These are phyloP conservation scores for Entoloma clypeatum DNA, from an alignment of 1,284 basidiomycete species.

Conservation along the genomic window DNA sequence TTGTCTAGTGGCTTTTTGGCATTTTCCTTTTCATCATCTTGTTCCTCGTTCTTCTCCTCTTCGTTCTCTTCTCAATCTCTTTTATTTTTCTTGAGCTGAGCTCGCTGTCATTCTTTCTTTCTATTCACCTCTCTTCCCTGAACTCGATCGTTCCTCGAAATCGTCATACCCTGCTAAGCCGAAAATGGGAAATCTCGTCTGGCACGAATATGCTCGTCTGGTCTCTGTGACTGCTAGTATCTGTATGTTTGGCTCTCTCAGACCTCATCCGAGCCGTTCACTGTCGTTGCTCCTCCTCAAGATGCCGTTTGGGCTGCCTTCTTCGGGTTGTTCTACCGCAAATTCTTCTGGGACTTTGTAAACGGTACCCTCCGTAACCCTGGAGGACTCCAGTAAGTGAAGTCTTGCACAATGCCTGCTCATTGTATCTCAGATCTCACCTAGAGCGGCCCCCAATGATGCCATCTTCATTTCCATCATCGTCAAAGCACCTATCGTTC, in stretches of 20 bases:
- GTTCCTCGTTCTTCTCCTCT: slow-evolving; percentile 23
- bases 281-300: slow-evolving; percentile 32
- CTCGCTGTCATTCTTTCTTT: slow-evolving; percentile 19
- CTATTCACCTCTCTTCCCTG: slow-evolving; percentile 15
- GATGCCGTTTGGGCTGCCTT: slow-evolving; percentile 78
- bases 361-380: slow-evolving; percentile 68
- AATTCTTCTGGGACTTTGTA: slow-evolving; percentile 89
- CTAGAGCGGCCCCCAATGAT: slow-evolving; percentile 61
- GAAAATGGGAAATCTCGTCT: slow-evolving; percentile 77
- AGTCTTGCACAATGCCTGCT: neutral
- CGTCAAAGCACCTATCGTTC: slow-evolving; percentile 71
- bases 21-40: slow-evolving; percentile 29
- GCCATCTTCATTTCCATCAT: slow-evolving; percentile 67
- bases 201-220: slow-evolving; percentile 76
- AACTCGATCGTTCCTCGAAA: slow-evolving; percentile 3
- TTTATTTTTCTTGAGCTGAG: slow-evolving; percentile 26
- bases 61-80: slow-evolving; percentile 27
- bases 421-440: slow-evolving; percentile 8
- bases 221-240: slow-evolving; percentile 68
- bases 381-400: slow-evolving; percentile 74
- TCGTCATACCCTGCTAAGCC: slow-evolving; percentile 16
- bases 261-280: slow-evolving; percentile 7
- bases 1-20: slow-evolving; percentile 16
- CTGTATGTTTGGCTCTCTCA: slow-evolving; percentile 52
- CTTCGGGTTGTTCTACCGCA: slow-evolving; percentile 78